Base-by-base conservation (phyloP, 2,329 filamentous ascomycete genomes). In the Beauveria sp. region DNA sequence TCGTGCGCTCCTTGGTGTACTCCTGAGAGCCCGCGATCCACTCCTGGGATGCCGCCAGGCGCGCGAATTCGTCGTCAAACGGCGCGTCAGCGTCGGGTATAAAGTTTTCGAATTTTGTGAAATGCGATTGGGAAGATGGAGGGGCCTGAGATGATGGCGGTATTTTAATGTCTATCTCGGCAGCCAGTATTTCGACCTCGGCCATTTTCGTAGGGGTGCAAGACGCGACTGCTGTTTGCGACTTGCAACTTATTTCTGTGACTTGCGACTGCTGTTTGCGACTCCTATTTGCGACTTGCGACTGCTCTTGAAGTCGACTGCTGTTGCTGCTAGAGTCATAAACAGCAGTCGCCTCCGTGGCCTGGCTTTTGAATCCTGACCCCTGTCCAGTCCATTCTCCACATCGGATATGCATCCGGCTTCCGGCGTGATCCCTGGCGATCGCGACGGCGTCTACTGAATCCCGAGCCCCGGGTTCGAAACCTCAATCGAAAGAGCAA, bases 61-160 rank as follows among this genome's bases (percentile, higher is more conserved):
- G 69, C 8, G 64, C 60, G 50, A 73, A 73, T 54, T 73, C 69
- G 26, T 70, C 8, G 49, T 73, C 69, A 40, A 74, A 73, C 0
- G 69, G 64, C 18, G 71, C 69, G 50, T 51, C 61, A 20, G 67
- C 65, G 63, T 72, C 57, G 50, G 71, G 69, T 2, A 61, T 66
- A 63, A 73, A 73, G 64, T 69, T 61, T 38, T 66, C 58, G 52
- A 70, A 74, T 28, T 68, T 68, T 51, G 66, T 63, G 22, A 74
- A 74, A 65, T 73, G 70, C 26, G 70, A 72, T 64, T 72, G 70
- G 14, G 69, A 71, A 31, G 66, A 42, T 5, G 63, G 65, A 4
- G 65, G 66, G 14, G 34, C 34, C 5, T 38, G 34, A 18, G 69
- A 71, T 38, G 66, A 49, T 6, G 63, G 65, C 3, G 65, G 66